Evolutionary conservation across 2,329 filamentous ascomycete species (phyloP).

Genomic region (Raffaelea deltoideospora): DNA sequence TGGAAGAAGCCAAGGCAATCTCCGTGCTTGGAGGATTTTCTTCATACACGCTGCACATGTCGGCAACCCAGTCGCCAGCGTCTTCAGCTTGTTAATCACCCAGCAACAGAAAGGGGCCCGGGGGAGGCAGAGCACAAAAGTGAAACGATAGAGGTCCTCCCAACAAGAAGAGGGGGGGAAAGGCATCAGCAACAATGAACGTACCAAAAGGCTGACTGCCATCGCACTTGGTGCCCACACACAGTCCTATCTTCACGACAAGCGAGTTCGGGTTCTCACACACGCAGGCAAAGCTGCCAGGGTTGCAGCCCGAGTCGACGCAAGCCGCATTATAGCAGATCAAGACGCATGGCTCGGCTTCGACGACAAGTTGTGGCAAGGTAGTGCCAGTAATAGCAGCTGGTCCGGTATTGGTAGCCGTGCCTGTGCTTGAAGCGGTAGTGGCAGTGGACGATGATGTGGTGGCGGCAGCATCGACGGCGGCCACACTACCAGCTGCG

Average conservation of each 20-base stretch:
- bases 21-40: constrained; percentile 1
- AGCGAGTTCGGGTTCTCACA: constrained; percentile 11
- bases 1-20: constrained; percentile 5
- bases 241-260: constrained; percentile 11
- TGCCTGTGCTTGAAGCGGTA: background rate
- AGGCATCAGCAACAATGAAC: background rate
- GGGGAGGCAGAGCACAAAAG: background rate
- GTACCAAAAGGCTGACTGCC: constrained; percentile 3
- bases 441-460: background rate
- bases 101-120: background rate
- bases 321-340: constrained; percentile 10
- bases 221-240: constrained; percentile 9
- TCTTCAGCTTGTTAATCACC: constrained; percentile 2
- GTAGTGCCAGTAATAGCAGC: constrained; percentile 6
- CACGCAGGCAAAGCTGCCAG: constrained; percentile 9
- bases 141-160: background rate
- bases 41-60: constrained; percentile 6
- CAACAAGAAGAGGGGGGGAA: background rate
- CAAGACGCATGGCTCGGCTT: constrained; percentile 8
- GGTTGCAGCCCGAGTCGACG: constrained; percentile 6
- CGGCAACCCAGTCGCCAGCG: constrained; percentile 8
- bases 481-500: too few relatives aligned
- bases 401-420: background rate
- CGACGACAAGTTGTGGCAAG: constrained; percentile 6
- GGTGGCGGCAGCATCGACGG: background rate